Evolutionary conservation across 2,329 filamentous ascomycete genomes (phyloP).

Genomic region (Aspergillus floridensis): DNA sequence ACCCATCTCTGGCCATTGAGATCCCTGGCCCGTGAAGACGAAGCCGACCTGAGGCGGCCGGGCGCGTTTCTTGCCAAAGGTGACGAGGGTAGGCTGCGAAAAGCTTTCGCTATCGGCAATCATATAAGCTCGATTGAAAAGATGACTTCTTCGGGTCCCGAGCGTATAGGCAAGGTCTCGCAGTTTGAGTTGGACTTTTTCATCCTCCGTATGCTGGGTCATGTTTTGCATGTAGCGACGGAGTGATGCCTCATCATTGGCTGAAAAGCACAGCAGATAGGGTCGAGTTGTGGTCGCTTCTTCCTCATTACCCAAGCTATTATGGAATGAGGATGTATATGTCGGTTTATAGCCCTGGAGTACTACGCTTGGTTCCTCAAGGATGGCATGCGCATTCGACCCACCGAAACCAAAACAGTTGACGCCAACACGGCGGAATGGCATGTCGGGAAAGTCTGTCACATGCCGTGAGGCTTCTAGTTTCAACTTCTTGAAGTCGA

Average conservation of each 20-base stretch:
- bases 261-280: constrained; percentile 11
- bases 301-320: neutral
- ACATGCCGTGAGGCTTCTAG: constrained; percentile 15
- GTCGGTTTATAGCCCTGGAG: neutral
- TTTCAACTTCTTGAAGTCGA: constrained; percentile 19
- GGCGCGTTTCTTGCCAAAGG: neutral
- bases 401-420: constrained; percentile 26
- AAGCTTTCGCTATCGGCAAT: neutral
- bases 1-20: constrained; percentile 25
- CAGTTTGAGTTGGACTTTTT: neutral
- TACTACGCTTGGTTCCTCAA: constrained; percentile 14
- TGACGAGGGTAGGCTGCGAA: neutral
- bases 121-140: constrained; percentile 9
- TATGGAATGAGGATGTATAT: neutral
- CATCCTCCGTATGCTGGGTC: neutral
- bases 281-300: neutral
- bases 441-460: constrained; percentile 18
- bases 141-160: constrained; percentile 8
- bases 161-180: constrained; percentile 17
- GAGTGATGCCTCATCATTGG: constrained; percentile 12
- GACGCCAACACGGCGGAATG: constrained; percentile 16
- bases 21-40: constrained; percentile 26
- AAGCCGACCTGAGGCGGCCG: constrained; percentile 13
- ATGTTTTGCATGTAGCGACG: constrained; percentile 6
- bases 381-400: constrained; percentile 19